Base-by-base conservation (phyloP, 257 asterid species). In the Nicotiana knightiana region DNA sequence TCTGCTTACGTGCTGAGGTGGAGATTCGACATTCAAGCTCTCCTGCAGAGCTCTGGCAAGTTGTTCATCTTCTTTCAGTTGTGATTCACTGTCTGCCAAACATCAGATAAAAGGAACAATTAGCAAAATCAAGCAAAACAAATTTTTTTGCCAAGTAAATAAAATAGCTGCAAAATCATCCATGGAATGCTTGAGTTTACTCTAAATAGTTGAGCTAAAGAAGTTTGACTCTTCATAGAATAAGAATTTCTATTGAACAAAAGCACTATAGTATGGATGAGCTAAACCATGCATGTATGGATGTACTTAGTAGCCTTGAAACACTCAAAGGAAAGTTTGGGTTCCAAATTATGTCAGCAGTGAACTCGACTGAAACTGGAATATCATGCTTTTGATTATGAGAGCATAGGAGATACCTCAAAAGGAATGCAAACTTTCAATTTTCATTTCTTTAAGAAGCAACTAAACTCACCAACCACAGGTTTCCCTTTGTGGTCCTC, bases 11-110 rank as follows among this genome's bases (percentile, higher is more conserved):
- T 89, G 78, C 75, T 82, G 89, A 62, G 91, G 90, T 82, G 94
- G 89, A 84, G 97, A 88, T 83, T 89, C 95, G 4, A 67, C 70
- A 73, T 85, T 87, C 90, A 92, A 83, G 83, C 97, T 92, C 85
- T 90, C 97, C 71, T 91, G 98, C 81, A 91, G 87, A 82, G 93
- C 94, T 86, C 89, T 91, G 55, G 98, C 98, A 62, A 93, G 92
- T 84, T 85, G 88, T 87, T 93, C 98, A 71, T 93, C 97, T 79
- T 92, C 93, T 78, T 92, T 87, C 77, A 92, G 68, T 87, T 91
- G 92, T 48, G 92, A 86, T 35, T 87, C 93, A 71, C 81, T 81
- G 81, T 86, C 99, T 91, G 85, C 77, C 73, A 57, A 87, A 84
- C 73, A 84, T 79, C 39, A 79, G 66, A 32, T 30, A 28, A 57